These are phyloP conservation scores for Ceriops zippeliana DNA, from an alignment of 345 rosid species.

Conservation along the genomic window DNA sequence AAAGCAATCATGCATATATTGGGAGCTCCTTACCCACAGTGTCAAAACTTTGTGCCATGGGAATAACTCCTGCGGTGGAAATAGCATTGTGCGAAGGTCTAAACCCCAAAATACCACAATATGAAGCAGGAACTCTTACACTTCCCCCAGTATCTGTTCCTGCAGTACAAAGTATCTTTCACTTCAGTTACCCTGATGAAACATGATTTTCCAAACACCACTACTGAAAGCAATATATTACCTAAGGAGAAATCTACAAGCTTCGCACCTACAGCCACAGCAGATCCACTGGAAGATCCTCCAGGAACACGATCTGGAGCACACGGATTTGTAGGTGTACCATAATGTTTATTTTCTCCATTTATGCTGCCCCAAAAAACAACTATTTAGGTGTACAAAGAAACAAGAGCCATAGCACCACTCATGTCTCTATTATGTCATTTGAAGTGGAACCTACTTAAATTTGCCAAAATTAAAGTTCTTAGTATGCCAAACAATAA, in stretches of 20 bases:
- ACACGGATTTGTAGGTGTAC: constrained; percentile 80
- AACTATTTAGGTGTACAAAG: neutral
- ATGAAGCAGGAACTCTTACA: constrained; percentile 80
- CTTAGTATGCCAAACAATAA: too few relatives aligned
- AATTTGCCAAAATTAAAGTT: too few relatives aligned
- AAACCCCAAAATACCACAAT: constrained; percentile 74
- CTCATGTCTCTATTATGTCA: neutral
- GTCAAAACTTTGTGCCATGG: constrained; percentile 89
- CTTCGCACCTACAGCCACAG: constrained; percentile 84
- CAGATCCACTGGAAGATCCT: constrained; percentile 98
- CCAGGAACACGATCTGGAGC: constrained; percentile 74
- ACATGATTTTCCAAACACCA: constrained; percentile 25
- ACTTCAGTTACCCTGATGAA: neutral
- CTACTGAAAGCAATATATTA: constrained; percentile 28
- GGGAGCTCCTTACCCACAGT: constrained; percentile 62
- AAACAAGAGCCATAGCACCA: neutral
- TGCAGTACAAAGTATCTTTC: constrained; percentile 19
- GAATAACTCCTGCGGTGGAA: constrained; percentile 60
- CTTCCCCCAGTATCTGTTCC: constrained; percentile 98
- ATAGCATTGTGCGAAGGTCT: constrained; percentile 66
- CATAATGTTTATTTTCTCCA: constrained; percentile 84
- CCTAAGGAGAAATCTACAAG: constrained; percentile 87
- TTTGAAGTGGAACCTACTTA: too few relatives aligned
- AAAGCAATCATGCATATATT: neutral
- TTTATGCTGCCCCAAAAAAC: constrained; percentile 45